Percentiles rank a stretch among this genome's conserved stretches.
phyloP scores from a whole-genome alignment of 2,329 filamentous ascomycete species.

The Xylariaceae sp. region DNA sequence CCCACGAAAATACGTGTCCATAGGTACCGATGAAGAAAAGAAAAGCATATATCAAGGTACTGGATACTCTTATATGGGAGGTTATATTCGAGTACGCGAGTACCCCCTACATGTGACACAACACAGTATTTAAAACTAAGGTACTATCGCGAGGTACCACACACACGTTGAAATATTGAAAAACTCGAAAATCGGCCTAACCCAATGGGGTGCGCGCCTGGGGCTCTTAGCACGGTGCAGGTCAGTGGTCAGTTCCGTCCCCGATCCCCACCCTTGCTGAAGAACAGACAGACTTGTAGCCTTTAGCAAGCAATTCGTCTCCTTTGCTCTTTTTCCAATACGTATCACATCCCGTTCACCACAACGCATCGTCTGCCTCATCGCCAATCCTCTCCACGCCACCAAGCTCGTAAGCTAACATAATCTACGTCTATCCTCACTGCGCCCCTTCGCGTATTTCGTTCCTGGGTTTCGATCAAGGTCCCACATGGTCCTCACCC shows the following conservation, averaged over 20 bases:
- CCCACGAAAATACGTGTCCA: not conserved
- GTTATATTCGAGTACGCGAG: too few species aligned
- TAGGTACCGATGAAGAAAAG: too few species aligned
- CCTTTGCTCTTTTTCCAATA: conserved; percentile 28
- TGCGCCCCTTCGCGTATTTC: conserved; percentile 2
- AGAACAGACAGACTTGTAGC: conserved; percentile 14
- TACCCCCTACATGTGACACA: too few species aligned
- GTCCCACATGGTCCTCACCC: conserved; percentile 5
- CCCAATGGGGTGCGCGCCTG: conserved; percentile 3
- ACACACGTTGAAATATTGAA: not conserved
- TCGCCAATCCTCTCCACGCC: conserved; percentile 5
- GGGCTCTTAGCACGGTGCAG: conserved; percentile 12
- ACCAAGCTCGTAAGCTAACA: not conserved
- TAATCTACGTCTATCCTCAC: not conserved
- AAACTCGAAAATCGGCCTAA: conserved; percentile 12
- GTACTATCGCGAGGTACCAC: not conserved
- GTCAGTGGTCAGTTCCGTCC: conserved; percentile 16
- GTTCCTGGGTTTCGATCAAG: conserved; percentile 9
- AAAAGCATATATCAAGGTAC: too few species aligned
- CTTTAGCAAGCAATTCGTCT: conserved; percentile 15
- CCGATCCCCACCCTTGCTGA: conserved; percentile 8
- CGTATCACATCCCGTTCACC: conserved; percentile 3
- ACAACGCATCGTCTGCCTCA: conserved; percentile 10
- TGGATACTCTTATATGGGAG: too few species aligned
- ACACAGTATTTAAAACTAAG: not conserved